Evolutionary conservation across 352 stramenopile species (phyloP).

Genomic region (Pythium oligandrum): DNA sequence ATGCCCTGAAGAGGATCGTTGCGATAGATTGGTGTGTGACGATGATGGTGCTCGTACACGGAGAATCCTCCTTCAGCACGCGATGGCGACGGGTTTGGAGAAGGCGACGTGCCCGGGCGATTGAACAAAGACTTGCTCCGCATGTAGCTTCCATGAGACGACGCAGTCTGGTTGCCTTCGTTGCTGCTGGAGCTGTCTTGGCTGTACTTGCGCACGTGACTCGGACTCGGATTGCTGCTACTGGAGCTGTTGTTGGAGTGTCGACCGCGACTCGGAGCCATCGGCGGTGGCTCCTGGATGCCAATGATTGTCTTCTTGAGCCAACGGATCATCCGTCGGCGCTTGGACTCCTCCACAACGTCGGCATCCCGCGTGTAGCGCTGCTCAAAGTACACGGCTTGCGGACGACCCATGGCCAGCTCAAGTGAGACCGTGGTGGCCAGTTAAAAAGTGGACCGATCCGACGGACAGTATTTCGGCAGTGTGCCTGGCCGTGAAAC

Average conservation of each 20-base stretch:
- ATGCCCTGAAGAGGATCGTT: too few relatives aligned
- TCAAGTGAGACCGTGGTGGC: too few relatives aligned
- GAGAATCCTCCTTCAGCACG: background rate
- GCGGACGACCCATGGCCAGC: background rate
- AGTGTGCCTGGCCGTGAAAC: background rate
- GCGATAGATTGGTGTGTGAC: constrained; percentile 4
- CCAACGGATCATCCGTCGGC: constrained; percentile 21
- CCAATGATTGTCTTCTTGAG: constrained; percentile 20
- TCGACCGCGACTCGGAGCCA: background rate
- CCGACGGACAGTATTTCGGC: too few relatives aligned
- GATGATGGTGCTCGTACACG: constrained; percentile 21
- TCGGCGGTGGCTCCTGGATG: constrained; percentile 6
- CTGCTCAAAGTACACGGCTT: background rate
- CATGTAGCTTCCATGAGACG: background rate
- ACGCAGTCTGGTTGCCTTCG: background rate
- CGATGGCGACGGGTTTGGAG: too few relatives aligned
- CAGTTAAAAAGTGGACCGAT: too few relatives aligned
- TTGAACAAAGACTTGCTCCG: background rate
- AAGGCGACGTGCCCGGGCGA: too few relatives aligned
- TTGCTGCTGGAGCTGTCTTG: constrained; percentile 8
- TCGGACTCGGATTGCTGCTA: constrained; percentile 1
- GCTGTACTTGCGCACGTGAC: constrained; percentile 3
- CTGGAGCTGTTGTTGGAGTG: background rate
- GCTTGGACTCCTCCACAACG: constrained; percentile 12
- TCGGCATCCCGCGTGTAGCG: constrained; percentile 4